phyloP scores from a whole-genome alignment of 345 rosid genomes.

The Eucalyptus cloeziana region DNA sequence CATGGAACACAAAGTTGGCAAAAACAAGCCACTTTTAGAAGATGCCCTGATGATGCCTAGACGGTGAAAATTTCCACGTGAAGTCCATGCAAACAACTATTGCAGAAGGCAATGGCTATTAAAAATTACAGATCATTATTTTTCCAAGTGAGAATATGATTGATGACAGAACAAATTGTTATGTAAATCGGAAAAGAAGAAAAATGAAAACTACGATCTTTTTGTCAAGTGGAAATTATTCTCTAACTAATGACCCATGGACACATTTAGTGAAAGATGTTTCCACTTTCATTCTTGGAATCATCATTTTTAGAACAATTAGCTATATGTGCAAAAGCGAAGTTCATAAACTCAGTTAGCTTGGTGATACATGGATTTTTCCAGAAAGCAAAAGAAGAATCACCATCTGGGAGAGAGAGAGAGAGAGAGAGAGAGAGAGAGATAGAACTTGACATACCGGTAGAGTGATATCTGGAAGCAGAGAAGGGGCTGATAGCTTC shows the following conservation, averaged over 20 bases:
- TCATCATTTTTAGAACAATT: background rate
- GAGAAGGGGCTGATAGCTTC: constrained; percentile 40
- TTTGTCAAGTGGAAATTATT: background rate
- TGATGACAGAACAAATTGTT: background rate
- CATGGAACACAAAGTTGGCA: background rate
- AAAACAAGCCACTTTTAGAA: background rate
- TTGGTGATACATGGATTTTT: background rate
- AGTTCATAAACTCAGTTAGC: background rate
- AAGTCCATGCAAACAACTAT: background rate
- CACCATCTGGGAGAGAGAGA: background rate
- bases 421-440: background rate
- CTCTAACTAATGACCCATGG: background rate
- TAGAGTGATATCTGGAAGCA: constrained; percentile 38
- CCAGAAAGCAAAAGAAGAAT: background rate
- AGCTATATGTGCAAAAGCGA: background rate
- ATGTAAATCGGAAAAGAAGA: background rate
- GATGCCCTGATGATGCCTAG: background rate
- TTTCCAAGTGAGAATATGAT: background rate
- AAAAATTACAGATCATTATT: background rate
- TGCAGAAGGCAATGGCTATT: background rate
- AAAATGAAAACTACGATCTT: background rate
- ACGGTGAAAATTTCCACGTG: background rate
- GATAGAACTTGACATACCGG: constrained; percentile 13
- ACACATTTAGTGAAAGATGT: background rate
- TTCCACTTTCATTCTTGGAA: background rate